Conservation (phyloP, 129 eudicot species). For the Lonicera japonica region DNA sequence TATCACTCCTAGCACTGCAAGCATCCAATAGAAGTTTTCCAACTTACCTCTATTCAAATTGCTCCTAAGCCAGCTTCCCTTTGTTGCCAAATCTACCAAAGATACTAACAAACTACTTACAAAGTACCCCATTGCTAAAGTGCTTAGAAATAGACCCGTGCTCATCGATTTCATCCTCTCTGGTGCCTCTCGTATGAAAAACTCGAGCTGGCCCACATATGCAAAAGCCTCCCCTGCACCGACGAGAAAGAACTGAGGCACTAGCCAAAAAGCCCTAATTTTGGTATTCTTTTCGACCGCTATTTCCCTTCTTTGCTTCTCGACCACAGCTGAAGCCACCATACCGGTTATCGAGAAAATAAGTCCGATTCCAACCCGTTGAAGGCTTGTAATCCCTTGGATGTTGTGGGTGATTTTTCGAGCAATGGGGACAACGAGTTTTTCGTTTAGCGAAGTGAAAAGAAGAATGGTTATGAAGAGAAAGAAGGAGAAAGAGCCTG, state of each 20-base stretch:
- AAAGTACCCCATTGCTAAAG: constrained; percentile 80
- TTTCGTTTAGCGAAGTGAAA: constrained; percentile 82
- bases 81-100: constrained; percentile 48
- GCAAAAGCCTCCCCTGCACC: constrained; percentile 99
- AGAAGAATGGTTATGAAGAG: constrained; percentile 78
- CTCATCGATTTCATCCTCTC: constrained; percentile 98
- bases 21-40: constrained; percentile 81
- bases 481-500: constrained; percentile 82
- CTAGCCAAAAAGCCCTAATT: constrained; percentile 83
- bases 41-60: constrained; percentile 53
- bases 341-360: constrained; percentile 63
- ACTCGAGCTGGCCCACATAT: constrained; percentile 93
- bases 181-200: constrained; percentile 94
- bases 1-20: constrained; percentile 50
- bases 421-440: constrained; percentile 62
- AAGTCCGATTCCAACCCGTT: constrained; percentile 75
- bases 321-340: constrained; percentile 69
- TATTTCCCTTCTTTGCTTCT: constrained; percentile 44
- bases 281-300: constrained; percentile 12
- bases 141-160: constrained; percentile 82
- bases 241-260: constrained; percentile 82
- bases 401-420: constrained; percentile 50
- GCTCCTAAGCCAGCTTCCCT: constrained; percentile 63
- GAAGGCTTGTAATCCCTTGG: constrained; percentile 76
- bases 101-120: constrained; percentile 81